Conservation (phyloP, 169 alveolate genomes). For the Plasmodium gallinaceum region DNA sequence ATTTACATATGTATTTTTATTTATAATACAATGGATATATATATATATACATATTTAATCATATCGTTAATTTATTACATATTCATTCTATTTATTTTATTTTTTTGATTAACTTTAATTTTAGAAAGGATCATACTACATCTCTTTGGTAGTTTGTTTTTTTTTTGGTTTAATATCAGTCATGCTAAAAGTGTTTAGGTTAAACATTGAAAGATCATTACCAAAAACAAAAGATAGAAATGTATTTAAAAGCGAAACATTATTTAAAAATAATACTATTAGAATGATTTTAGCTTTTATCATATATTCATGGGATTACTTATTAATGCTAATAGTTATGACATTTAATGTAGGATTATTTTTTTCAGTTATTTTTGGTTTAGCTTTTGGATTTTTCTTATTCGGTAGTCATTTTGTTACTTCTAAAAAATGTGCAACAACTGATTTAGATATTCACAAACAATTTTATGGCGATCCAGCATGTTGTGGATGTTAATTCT, state of each 20-base stretch:
- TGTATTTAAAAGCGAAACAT: conserved; percentile 23
- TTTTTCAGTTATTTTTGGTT: conserved; percentile 79
- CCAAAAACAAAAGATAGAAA: conserved; percentile 30
- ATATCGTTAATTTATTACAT: neutral
- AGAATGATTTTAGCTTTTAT: conserved; percentile 66
- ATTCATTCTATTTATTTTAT: neutral
- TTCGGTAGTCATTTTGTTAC: conserved; percentile 63
- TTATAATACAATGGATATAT: neutral
- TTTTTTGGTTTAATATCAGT: conserved; percentile 57
- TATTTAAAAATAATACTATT: conserved; percentile 38
- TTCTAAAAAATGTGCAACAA: conserved; percentile 13
- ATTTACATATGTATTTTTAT: neutral
- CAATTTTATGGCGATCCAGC: conserved; percentile 68
- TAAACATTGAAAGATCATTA: conserved; percentile 24
- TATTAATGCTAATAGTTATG: conserved; percentile 85
- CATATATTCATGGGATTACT: conserved; percentile 80
- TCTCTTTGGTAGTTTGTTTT: conserved; percentile 37
- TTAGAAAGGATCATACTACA: conserved; percentile 28
- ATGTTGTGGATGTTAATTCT: conserved; percentile 58
- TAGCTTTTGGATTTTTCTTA: conserved; percentile 82
- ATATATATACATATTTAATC: neutral
- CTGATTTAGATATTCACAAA: conserved; percentile 39
- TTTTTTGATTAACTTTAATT: neutral
- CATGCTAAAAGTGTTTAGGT: conserved; percentile 21
- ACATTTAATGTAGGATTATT: conserved; percentile 85